Base-by-base conservation (phyloP, 805 yeast species). In the Candida gorgasii region DNA sequence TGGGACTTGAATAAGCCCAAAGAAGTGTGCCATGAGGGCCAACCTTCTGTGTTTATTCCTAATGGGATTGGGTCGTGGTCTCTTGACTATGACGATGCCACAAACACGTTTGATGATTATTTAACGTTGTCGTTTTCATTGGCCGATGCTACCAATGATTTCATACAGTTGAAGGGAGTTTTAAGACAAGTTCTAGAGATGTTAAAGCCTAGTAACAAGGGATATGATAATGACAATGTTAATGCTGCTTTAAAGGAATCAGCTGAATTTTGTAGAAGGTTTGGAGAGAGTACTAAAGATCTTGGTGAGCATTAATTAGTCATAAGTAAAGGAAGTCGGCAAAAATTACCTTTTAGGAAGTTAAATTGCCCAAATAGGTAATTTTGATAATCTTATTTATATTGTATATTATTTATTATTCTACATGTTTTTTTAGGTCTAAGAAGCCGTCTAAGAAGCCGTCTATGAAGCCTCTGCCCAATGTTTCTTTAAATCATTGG, bases 121-220 rank as follows among this genome's bases (percentile, higher is more conserved):
- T 37, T 69, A 49, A 59, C 70, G 1, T 52, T 71, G 15, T 50
- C 72, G 2, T 51, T 63, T 11, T 67, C 74, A 1, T 61, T 64
- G 20, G 53, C 65, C 4, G 75, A 71, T 47, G 48, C 53, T 18
- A 67, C 70, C 4, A 66, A 65, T 9, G 63, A 62, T 35, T 49
- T 57, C 8, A 48, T 71, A 7, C 65, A 67, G 39, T 51, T 70
- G 8, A 57, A 53, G 35, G 72, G 72, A 1, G 41, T 69, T 1
- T 49, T 70, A 30, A 50, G 52, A 14, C 52, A 54, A 11, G 31
- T 61, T 13, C 35, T 49, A 11, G 36, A 34, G 14, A 51, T 47
- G 16, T 23, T 42, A 7, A 12, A 22, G n/a, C 24, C 16, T 1
- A 12, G 22, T 14, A 13, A 27, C 2, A 29, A 11, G 1, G 58